Evolutionary conservation across 2,329 filamentous ascomycete genomes (phyloP).

Genomic region (Tolypocladium paradoxum): DNA sequence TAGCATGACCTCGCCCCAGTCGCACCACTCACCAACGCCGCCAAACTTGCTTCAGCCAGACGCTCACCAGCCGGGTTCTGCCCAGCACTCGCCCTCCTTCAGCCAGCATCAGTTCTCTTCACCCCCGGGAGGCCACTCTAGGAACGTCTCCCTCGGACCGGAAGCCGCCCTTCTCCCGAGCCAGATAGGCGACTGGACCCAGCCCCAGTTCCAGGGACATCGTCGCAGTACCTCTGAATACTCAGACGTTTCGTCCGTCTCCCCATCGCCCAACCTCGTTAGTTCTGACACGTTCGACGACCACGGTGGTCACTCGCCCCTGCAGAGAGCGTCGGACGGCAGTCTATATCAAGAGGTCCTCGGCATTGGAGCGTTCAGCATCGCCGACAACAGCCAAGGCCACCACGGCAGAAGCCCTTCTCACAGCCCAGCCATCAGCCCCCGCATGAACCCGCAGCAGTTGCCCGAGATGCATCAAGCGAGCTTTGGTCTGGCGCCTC

Average conservation of each 20-base stretch:
- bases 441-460: constrained; percentile 46
- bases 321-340: constrained; percentile 63
- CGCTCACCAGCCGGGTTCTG: constrained; percentile 32
- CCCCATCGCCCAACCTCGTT: constrained; percentile 71
- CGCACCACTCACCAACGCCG: constrained; percentile 45
- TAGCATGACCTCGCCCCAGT: constrained; percentile 44
- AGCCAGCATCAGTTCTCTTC: constrained; percentile 45
- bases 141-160: constrained; percentile 45
- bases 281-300: constrained; percentile 71
- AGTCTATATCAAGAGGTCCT: constrained; percentile 67
- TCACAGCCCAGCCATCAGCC: constrained; percentile 58
- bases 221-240: constrained; percentile 81
- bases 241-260: constrained; percentile 79
- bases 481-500: constrained; percentile 31
- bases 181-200: constrained; percentile 43
- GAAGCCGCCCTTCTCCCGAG: constrained; percentile 44
- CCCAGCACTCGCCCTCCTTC: constrained; percentile 47
- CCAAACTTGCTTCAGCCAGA: constrained; percentile 44
- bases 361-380: constrained; percentile 67
- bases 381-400: constrained; percentile 62
- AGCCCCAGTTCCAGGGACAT: constrained; percentile 64
- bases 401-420: constrained; percentile 71
- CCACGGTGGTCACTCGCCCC: constrained; percentile 64
- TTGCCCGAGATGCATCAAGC: constrained; percentile 39
- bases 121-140: constrained; percentile 37